Percentiles rank a stretch among this genome's conserved stretches.
Conservation (phyloP, 169 alveolate genomes). For the Eimeria maxima region DNA sequence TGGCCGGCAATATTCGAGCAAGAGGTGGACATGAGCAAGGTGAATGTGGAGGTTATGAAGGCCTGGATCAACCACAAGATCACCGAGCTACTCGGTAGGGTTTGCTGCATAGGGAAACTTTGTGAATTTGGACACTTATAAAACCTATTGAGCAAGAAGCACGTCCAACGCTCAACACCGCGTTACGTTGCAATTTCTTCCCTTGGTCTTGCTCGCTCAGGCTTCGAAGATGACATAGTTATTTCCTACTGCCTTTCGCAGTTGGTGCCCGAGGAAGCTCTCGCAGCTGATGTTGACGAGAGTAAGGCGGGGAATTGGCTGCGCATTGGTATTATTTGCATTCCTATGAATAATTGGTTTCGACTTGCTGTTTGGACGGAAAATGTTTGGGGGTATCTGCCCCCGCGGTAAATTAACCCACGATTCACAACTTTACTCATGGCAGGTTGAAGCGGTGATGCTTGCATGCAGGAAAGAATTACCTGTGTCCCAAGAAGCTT, state of each 20-base stretch:
- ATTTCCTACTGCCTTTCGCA: slow-evolving; percentile 82
- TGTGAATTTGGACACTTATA: background rate
- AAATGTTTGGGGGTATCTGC: background rate
- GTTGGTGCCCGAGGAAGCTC: slow-evolving; percentile 83
- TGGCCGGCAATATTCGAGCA: slow-evolving; percentile 84
- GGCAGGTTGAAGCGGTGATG: background rate
- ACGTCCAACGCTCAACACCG: background rate
- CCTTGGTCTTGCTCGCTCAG: background rate
- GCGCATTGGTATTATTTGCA: background rate
- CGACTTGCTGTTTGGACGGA: background rate
- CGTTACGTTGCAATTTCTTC: background rate
- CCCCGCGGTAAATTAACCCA: background rate
- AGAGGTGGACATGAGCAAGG: slow-evolving; percentile 84
- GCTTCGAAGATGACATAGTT: slow-evolving; percentile 86
- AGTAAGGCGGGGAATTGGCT: slow-evolving; percentile 28
- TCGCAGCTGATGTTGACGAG: slow-evolving; percentile 78
- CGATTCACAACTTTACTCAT: background rate
- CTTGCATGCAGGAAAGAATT: slow-evolving; percentile 55
- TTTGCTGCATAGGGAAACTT: background rate
- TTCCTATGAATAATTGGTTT: background rate
- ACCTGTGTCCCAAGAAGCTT: slow-evolving; percentile 84
- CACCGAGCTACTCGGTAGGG: slow-evolving; percentile 83
- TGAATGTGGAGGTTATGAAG: slow-evolving; percentile 83
- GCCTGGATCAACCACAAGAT: slow-evolving; percentile 84
- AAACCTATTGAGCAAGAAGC: background rate